Base-by-base conservation (phyloP, 164 flowering plant species). In the Chimonanthus salicifolius region DNA sequence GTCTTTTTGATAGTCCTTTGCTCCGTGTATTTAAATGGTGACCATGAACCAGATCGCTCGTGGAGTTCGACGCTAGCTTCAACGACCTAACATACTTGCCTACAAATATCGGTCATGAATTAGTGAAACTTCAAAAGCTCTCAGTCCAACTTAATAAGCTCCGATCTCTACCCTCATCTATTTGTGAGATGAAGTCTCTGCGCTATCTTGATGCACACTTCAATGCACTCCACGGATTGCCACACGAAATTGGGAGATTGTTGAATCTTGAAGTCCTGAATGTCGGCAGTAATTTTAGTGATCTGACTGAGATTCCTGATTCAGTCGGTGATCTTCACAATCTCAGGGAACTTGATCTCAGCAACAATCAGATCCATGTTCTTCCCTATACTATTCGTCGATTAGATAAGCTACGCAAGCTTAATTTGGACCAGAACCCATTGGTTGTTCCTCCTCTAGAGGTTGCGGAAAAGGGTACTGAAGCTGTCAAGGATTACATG, bases 171-270 rank as follows among this genome's bases (percentile, higher is more conserved):
- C 99, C 99, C 5, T 80, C 88, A 48, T 95, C 98, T 20, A 72
- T 95, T 67, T 86, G 96, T 76, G 97, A 90, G 76, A 90, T 95
- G 98, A 85, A 75, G 54, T 91, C 97, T 72, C 73, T 95, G 74
- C 79, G 76, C 47, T 70, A 79, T 73, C 71, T 95, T 67, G 98
- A 93, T 79, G 92, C 82, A 62, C 99, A 95, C 83, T 95, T 95
- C 87, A 93, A 95, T 75, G 96, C 92, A 84, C 93, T 95, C n/a
- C 85, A 68, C 44, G 90, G 90, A 54, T 92, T 93, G 73, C 99
- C 99, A 13, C 69, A 58, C 67, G 78, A 94, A 3, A 79, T 95
- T 74, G 99, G 97, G 71, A 86, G 75, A 67, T 76, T 95, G 79
- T 81, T 82, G 33, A 88, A 84, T 77, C 97, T 95, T 18, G 92